phyloP scores from a whole-genome alignment of 306 rosid species.

The Elaeagnus macrophylla region DNA sequence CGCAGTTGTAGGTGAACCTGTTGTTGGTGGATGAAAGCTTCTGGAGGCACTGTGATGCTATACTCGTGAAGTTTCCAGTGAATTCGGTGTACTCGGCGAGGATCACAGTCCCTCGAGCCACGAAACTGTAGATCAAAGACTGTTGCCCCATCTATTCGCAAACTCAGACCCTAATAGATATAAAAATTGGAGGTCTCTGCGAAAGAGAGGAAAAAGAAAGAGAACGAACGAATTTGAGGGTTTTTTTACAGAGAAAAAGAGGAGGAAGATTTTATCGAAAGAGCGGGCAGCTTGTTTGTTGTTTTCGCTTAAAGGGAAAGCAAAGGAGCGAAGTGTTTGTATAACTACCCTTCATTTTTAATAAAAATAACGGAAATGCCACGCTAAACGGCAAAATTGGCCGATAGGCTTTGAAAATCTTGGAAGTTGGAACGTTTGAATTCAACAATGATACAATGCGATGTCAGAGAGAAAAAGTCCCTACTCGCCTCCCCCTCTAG shows the following conservation, averaged over 20 bases:
- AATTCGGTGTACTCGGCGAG: conserved; percentile 81
- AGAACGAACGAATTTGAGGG: conserved; percentile 3
- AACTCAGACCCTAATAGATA: conserved; percentile 25
- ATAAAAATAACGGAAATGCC: conserved; percentile 33
- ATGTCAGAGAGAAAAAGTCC: not conserved
- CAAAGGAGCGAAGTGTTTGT: conserved; percentile 28
- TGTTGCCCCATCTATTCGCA: conserved; percentile 66
- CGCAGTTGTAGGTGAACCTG: conserved; percentile 88
- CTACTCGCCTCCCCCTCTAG: not conserved
- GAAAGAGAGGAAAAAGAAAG: not conserved
- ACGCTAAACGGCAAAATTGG: not conserved
- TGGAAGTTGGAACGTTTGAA: not conserved
- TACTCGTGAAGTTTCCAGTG: conserved; percentile 71
- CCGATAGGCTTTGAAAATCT: conserved; percentile 9
- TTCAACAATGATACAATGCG: conserved; percentile 1
- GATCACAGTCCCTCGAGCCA: conserved; percentile 76
- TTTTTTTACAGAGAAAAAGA: conserved; percentile 17
- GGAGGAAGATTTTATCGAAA: conserved; percentile 6
- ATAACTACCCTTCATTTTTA: conserved; percentile 19
- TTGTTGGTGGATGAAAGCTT: conserved; percentile 73
- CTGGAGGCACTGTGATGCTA: conserved; percentile 90
- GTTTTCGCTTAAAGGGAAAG: conserved; percentile 50
- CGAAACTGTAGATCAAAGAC: conserved; percentile 92
- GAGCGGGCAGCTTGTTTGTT: not conserved
- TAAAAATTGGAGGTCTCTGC: not conserved